Percentiles rank a stretch among this genome's conserved stretches.
These are phyloP conservation scores for Globisporangium barbulae DNA, from an alignment of 352 stramenopile species.

Conservation along the genomic window DNA sequence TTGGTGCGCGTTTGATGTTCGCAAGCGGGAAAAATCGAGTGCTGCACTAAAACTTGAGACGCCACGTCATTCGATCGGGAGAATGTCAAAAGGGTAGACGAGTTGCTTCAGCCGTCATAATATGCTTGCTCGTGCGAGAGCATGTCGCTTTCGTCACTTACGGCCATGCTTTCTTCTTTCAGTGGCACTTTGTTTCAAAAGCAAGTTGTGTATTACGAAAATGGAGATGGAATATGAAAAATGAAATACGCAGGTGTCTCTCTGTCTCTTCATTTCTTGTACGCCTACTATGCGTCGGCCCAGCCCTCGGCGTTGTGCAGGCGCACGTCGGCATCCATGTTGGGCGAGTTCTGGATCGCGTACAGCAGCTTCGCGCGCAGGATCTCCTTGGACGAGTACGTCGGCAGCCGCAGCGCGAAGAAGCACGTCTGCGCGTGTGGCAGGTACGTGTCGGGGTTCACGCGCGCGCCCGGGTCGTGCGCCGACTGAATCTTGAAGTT, in stretches of 20 bases:
- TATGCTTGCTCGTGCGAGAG: too few relatives aligned
- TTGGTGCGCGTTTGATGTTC: too few relatives aligned
- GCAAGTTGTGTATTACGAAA: not conserved
- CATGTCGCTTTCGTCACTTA: too few relatives aligned
- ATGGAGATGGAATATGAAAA: not conserved
- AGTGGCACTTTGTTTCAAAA: not conserved
- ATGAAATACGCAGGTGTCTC: not conserved
- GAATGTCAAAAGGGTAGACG: too few relatives aligned
- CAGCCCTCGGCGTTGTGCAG: slow-evolving; percentile 91
- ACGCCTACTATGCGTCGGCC: slow-evolving; percentile 64
- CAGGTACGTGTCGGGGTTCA: slow-evolving; percentile 89
- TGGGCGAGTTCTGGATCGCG: slow-evolving; percentile 95
- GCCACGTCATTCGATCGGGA: too few relatives aligned
- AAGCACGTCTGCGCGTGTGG: slow-evolving; percentile 99
- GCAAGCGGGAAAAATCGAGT: too few relatives aligned
- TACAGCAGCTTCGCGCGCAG: slow-evolving; percentile 87
- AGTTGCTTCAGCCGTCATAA: too few relatives aligned
- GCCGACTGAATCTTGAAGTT: slow-evolving; percentile 91
- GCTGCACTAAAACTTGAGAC: too few relatives aligned
- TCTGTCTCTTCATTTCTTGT: not conserved
- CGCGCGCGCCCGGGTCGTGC: slow-evolving; percentile 71
- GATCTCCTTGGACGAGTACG: slow-evolving; percentile 92
- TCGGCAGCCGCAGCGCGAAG: slow-evolving; percentile 95
- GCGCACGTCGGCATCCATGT: slow-evolving; percentile 92
- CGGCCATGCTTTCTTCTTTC: too few relatives aligned